Percentiles rank a stretch among this genome's conserved stretches.
These are phyloP conservation scores for Trypanosoma avium DNA, from an alignment of 208 protist genomes.

Conservation along the genomic window DNA sequence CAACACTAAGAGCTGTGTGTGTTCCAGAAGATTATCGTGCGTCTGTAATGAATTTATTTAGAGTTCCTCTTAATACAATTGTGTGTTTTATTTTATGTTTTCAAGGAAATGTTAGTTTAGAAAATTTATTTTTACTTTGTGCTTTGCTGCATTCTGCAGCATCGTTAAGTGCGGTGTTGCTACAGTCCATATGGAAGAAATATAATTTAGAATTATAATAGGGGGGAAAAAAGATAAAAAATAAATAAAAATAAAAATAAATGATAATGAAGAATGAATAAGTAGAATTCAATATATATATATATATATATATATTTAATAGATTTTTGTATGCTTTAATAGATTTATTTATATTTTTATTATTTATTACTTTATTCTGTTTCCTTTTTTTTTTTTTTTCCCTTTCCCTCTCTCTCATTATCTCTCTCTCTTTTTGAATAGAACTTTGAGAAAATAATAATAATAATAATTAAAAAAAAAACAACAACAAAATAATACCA, in stretches of 20 bases:
- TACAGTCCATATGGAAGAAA: not conserved
- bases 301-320: too few species aligned
- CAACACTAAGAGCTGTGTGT: conserved; percentile 27
- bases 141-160: conserved; percentile 1
- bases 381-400: not conserved
- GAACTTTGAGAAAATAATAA: not conserved
- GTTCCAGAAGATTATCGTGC: conserved; percentile 39
- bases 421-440: too few species aligned
- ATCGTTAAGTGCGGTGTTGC: not conserved
- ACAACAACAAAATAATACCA: too few species aligned
- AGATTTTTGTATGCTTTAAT: too few species aligned
- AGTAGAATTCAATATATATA: too few species aligned
- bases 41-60: conserved; percentile 48
- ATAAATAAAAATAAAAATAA: too few species aligned
- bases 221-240: not conserved
- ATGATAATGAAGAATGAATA: too few species aligned
- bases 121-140: conserved; percentile 11
- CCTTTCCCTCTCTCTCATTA: too few species aligned
- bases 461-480: not conserved
- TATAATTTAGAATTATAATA: too few species aligned
- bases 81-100: conserved; percentile 28
- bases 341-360: too few species aligned
- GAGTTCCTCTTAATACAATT: conserved; percentile 34
- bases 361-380: too few species aligned
- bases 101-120: conserved; percentile 3